These are phyloP conservation scores for Globisporangium recalcitrans DNA, from an alignment of 352 stramenopile genomes.

Conservation along the genomic window DNA sequence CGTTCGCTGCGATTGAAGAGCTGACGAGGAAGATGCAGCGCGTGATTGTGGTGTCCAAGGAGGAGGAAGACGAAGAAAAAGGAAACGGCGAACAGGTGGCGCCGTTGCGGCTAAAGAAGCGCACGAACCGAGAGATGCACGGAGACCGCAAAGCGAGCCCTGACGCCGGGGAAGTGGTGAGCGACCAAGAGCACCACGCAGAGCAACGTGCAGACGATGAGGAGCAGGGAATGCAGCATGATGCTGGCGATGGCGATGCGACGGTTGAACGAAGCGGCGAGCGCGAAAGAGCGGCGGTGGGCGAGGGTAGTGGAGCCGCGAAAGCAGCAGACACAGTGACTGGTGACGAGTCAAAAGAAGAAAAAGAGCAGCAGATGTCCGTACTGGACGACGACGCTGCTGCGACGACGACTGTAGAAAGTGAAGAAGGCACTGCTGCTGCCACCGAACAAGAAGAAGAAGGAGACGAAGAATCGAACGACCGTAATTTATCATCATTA, in stretches of 20 bases:
- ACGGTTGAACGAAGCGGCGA: slow-evolving; percentile 5
- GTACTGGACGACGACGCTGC: neutral
- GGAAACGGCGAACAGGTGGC: slow-evolving; percentile 1
- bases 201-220: neutral
- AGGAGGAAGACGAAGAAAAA: slow-evolving; percentile 13
- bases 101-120: slow-evolving; percentile 8
- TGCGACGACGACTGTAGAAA: neutral
- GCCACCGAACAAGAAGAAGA: neutral
- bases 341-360: neutral
- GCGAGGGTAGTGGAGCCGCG: neutral
- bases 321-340: neutral
- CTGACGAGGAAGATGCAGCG: slow-evolving; percentile 80
- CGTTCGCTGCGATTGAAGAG: slow-evolving; percentile 81
- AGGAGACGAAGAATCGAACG: slow-evolving; percentile 4
- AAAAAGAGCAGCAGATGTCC: neutral
- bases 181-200: neutral
- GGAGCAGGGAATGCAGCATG: neutral
- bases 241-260: neutral
- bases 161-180: too few relatives aligned
- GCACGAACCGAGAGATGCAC: slow-evolving; percentile 8
- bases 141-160: neutral
- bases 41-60: slow-evolving; percentile 11
- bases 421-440: neutral
- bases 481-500: slow-evolving; percentile 35
- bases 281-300: slow-evolving; percentile 1